A percentile compares a stretch with the other conserved stretches of the same genome.
Evolutionary conservation across 208 protist species (phyloP).

Genomic region (Trypanosoma congolense): DNA sequence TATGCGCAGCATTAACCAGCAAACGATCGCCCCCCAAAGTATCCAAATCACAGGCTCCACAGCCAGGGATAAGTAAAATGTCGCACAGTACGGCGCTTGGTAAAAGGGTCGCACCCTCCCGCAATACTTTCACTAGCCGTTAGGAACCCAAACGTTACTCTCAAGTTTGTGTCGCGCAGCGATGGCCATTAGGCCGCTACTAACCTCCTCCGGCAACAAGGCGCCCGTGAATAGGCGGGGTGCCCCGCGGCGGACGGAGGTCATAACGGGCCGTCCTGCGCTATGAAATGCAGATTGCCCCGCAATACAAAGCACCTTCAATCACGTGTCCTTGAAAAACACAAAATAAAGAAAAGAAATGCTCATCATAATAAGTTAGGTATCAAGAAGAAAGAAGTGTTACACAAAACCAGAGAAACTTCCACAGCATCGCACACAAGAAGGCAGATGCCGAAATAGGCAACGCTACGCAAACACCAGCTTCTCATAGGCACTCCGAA

Average conservation of each 20-base stretch:
- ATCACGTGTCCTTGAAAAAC: no score
- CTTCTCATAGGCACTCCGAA: no score
- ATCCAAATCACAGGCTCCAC: constrained; percentile 12
- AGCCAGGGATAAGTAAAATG: constrained; percentile 30
- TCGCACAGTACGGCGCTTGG: constrained; percentile 67
- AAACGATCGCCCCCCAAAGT: constrained; percentile 34
- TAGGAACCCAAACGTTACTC: constrained; percentile 75
- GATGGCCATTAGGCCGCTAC: constrained; percentile 48
- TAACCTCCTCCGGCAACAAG: constrained; percentile 62
- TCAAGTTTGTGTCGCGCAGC: constrained; percentile 38
- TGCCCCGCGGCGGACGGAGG: constrained; percentile 4
- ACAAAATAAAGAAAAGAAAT: no score
- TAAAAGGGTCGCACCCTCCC: constrained; percentile 39
- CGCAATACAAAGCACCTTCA: no score
- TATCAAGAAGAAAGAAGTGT: no score
- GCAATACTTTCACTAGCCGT: constrained; percentile 17
- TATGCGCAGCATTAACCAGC: constrained; percentile 72
- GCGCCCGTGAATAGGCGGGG: constrained; percentile 69
- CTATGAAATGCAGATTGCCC: no score
- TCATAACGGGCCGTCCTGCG: background rate
- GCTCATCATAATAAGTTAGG: no score
- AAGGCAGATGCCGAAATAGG: no score
- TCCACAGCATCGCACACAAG: no score
- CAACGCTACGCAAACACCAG: no score
- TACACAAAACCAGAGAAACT: no score